Conservation (phyloP, 2,329 filamentous ascomycete species). For the Talaromyces sp. region DNA sequence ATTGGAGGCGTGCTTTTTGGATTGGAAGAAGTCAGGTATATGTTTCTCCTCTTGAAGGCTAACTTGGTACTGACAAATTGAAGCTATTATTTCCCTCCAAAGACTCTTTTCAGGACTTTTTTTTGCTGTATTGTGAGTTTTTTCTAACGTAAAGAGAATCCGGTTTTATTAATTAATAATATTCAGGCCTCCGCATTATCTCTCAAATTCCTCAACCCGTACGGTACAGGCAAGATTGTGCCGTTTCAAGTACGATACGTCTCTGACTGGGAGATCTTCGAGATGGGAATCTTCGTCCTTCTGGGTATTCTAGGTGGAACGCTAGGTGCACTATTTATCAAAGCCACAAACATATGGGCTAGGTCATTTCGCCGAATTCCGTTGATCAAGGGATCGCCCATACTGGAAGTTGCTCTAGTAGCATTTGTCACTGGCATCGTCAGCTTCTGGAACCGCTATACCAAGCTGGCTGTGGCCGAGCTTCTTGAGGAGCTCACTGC, state of each 20-base stretch:
- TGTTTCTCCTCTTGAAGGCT: background rate
- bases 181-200: slow-evolving; percentile 69
- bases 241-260: slow-evolving; percentile 91
- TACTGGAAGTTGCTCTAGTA: slow-evolving; percentile 85
- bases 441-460: slow-evolving; percentile 92
- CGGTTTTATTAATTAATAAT: slow-evolving; percentile 13
- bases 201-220: slow-evolving; percentile 92
- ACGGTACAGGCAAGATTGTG: slow-evolving; percentile 94
- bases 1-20: slow-evolving; percentile 89
- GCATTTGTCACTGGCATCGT: slow-evolving; percentile 78
- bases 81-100: slow-evolving; percentile 94
- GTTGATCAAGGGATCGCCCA: slow-evolving; percentile 75
- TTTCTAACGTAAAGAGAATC: background rate
- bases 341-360: slow-evolving; percentile 88
- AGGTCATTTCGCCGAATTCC: slow-evolving; percentile 78
- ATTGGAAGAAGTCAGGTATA: slow-evolving; percentile 76
- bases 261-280: slow-evolving; percentile 90
- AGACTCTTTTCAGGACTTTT: slow-evolving; percentile 95
- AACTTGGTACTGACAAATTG: slow-evolving; percentile 12
- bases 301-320: slow-evolving; percentile 82
- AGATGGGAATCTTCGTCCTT: slow-evolving; percentile 80
- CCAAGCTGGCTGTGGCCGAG: slow-evolving; percentile 85
- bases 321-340: slow-evolving; percentile 90
- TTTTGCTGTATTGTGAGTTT: slow-evolving; percentile 84
- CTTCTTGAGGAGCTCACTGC: slow-evolving; percentile 86